Conservation (phyloP, 441 rosid species). For the Sinapis alba region DNA sequence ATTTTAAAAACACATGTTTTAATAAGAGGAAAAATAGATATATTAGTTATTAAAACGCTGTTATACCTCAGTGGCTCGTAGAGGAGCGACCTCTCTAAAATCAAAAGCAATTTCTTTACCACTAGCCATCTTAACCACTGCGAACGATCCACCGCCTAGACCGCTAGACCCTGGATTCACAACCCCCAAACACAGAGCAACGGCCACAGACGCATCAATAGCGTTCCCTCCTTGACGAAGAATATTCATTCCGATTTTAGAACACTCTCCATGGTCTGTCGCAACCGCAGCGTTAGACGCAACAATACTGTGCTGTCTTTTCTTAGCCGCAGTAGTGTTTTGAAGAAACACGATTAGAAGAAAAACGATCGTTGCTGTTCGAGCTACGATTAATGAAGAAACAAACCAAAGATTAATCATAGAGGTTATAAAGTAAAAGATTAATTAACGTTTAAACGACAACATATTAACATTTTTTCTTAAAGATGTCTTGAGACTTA, state of each 20-base stretch:
- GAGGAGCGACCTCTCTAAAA: conserved; percentile 67
- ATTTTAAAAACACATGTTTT: not conserved
- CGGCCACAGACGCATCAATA: conserved; percentile 59
- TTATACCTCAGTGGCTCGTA: conserved; percentile 54
- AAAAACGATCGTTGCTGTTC: conserved; percentile 28
- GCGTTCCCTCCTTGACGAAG: conserved; percentile 62
- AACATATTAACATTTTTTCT: not conserved
- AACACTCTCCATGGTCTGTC: conserved; percentile 59
- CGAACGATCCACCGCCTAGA: conserved; percentile 65
- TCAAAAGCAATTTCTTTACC: conserved; percentile 45
- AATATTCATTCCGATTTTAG: conserved; percentile 45
- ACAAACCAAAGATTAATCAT: not conserved
- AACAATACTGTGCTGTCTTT: conserved; percentile 38
- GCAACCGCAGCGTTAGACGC: conserved; percentile 57
- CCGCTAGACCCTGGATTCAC: conserved; percentile 67
- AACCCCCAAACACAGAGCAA: conserved; percentile 59
- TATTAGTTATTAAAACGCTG: not conserved
- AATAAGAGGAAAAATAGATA: not conserved
- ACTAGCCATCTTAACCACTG: conserved; percentile 39
- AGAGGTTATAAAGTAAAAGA: not conserved
- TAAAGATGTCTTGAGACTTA: not conserved
- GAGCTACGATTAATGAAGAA: conserved; percentile 8
- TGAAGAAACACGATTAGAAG: conserved; percentile 34
- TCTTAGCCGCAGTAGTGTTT: conserved; percentile 22
- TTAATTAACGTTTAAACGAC: not conserved